Evolutionary conservation across 2,329 filamentous ascomycete species (phyloP).

Genomic region (Colletotrichum sp.): DNA sequence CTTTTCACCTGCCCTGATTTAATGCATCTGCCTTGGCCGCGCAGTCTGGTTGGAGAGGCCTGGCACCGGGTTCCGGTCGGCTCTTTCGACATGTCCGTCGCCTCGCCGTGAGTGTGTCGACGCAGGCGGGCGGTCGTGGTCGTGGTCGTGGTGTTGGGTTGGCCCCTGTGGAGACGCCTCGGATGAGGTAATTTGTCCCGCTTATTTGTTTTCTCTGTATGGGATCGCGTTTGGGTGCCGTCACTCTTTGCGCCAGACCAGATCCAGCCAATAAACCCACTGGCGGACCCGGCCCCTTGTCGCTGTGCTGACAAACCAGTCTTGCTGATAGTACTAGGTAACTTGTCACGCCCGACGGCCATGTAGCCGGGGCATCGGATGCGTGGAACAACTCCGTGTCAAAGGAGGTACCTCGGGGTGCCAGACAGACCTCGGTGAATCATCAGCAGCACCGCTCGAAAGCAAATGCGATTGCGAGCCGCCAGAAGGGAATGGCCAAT

Average conservation of each 20-base stretch:
- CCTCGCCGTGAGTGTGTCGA: not conserved
- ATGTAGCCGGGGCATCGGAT: not conserved
- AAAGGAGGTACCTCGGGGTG: not conserved
- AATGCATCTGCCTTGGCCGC: not conserved
- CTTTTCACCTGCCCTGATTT: not conserved
- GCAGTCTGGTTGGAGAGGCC: not conserved
- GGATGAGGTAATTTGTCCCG: conserved; percentile 13
- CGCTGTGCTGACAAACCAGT: conserved; percentile 12
- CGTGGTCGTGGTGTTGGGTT: not conserved
- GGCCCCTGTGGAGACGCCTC: not conserved
- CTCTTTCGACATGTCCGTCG: conserved; percentile 5
- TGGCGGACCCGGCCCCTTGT: not conserved
- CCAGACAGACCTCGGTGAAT: not conserved
- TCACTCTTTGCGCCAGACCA: not conserved
- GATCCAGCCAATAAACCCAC: not conserved
- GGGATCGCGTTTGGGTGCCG: not conserved
- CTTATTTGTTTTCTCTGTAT: not conserved
- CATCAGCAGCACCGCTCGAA: not conserved
- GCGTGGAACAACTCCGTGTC: not conserved
- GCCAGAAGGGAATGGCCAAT: not conserved
- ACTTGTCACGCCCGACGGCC: not conserved
- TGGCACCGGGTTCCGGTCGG: not conserved
- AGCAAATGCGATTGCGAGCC: not conserved
- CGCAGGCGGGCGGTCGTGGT: not conserved
- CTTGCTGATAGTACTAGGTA: not conserved